Evolutionary conservation across 1,139 yeast species (phyloP).

Genomic region (Saccharomyces pastorianus): DNA sequence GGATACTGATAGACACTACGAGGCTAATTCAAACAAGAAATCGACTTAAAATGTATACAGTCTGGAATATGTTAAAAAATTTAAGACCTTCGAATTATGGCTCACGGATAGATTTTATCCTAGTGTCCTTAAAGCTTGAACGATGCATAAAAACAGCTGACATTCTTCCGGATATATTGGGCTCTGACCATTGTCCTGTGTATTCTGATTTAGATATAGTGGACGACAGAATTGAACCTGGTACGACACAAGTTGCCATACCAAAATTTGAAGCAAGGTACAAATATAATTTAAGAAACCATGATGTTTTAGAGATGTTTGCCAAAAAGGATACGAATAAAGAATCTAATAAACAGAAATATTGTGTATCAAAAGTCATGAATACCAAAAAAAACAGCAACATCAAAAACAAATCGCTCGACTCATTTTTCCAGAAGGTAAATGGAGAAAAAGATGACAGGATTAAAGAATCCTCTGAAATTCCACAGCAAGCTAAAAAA

Average conservation of each 20-base stretch:
- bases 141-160: slow-evolving; percentile 41
- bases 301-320: slow-evolving; percentile 51
- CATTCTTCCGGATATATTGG: slow-evolving; percentile 62
- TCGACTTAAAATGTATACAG: slow-evolving; percentile 66
- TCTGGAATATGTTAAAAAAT: slow-evolving; percentile 79
- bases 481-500: not conserved
- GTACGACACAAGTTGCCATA: slow-evolving; percentile 7
- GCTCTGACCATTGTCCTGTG: slow-evolving; percentile 94
- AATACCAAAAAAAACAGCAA: not conserved
- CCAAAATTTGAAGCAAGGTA: slow-evolving; percentile 51
- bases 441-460: not conserved
- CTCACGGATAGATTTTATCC: slow-evolving; percentile 74
- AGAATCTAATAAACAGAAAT: not conserved
- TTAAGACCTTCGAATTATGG: slow-evolving; percentile 83
- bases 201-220: slow-evolving; percentile 51
- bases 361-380: not conserved
- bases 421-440: not conserved
- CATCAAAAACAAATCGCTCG: not conserved
- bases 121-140: slow-evolving; percentile 39
- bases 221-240: not conserved
- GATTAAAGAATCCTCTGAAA: not conserved
- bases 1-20: slow-evolving; percentile 55
- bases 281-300: slow-evolving; percentile 43
- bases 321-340: slow-evolving; percentile 10
- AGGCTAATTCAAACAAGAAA: slow-evolving; percentile 48